Evolutionary conservation across 768 basidiomycete genomes (phyloP).

Genomic region (Lactarius sp.): DNA sequence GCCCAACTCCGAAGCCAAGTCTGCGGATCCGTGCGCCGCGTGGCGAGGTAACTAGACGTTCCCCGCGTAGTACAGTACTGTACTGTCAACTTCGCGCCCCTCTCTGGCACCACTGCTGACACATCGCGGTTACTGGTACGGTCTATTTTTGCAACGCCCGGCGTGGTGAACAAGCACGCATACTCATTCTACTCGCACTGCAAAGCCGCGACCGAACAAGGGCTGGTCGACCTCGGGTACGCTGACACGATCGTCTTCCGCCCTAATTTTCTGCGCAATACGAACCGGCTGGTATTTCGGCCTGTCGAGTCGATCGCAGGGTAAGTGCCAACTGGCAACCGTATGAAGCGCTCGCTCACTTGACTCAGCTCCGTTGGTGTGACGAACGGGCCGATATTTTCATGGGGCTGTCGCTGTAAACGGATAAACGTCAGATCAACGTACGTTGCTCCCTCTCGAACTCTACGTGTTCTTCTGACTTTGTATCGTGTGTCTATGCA

Average conservation of each 20-base stretch:
- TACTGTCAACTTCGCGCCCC: too few species aligned
- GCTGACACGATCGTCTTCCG: slow-evolving; percentile 64
- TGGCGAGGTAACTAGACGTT: too few species aligned
- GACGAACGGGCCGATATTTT: not conserved
- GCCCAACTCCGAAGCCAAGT: too few species aligned
- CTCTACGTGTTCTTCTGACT: not conserved
- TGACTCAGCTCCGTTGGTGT: not conserved
- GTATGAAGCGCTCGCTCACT: not conserved
- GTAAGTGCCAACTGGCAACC: slow-evolving; percentile 38
- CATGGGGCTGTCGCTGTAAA: slow-evolving; percentile 13
- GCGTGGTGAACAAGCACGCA: slow-evolving; percentile 46
- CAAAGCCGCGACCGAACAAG: slow-evolving; percentile 73
- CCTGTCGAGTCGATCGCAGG: slow-evolving; percentile 38
- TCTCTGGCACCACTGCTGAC: not conserved
- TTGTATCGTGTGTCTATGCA: not conserved
- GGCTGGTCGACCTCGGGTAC: slow-evolving; percentile 58
- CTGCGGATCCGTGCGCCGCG: too few species aligned
- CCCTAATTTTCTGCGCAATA: slow-evolving; percentile 49
- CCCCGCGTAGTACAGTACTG: too few species aligned
- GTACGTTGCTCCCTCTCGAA: not conserved
- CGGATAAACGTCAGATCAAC: slow-evolving; percentile 1
- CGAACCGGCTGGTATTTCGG: slow-evolving; percentile 40
- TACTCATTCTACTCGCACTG: slow-evolving; percentile 53
- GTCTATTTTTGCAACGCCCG: not conserved
- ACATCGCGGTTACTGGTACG: slow-evolving; percentile 35